phyloP scores from a whole-genome alignment of 495 filamentous ascomycete species.

The Bombardia bombarda region DNA sequence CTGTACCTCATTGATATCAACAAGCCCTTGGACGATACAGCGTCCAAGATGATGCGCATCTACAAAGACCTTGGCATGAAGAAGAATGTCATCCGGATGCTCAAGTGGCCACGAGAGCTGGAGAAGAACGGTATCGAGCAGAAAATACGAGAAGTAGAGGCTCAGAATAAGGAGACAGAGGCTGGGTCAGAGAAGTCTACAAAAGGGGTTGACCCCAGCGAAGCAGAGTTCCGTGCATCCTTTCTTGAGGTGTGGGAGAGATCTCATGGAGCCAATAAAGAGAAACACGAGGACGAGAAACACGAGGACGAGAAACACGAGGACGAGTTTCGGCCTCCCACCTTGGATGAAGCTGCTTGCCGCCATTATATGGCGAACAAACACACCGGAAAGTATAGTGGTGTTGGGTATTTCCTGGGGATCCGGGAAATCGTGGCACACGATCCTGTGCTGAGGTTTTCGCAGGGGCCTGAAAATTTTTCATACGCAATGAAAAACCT shows the following conservation, averaged over 20 bases:
- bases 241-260: slow-evolving; percentile 5
- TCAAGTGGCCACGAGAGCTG: slow-evolving; percentile 9
- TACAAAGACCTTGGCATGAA: slow-evolving; percentile 12
- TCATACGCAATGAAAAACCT: slow-evolving; percentile 4
- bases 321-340: slow-evolving; percentile 4
- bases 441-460: slow-evolving; percentile 1
- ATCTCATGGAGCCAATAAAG: background rate
- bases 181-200: background rate
- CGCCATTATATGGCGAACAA: slow-evolving; percentile 3
- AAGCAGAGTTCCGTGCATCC: slow-evolving; percentile 11
- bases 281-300: too few relatives aligned
- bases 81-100: slow-evolving; percentile 13
- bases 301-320: too few relatives aligned
- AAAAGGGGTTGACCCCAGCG: background rate
- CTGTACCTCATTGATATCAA: slow-evolving; percentile 24
- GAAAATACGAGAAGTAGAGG: too few relatives aligned
- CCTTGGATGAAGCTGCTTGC: slow-evolving; percentile 17
- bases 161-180: background rate
- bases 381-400: background rate
- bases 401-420: background rate
- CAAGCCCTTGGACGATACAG: slow-evolving; percentile 12
- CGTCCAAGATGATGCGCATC: slow-evolving; percentile 6
- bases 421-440: background rate
- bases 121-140: background rate
- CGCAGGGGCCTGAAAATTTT: background rate